A percentile compares a stretch with the other conserved stretches of the same genome.
phyloP scores from a whole-genome alignment of 2,329 filamentous ascomycete genomes.

The Aureobasidium sp. region DNA sequence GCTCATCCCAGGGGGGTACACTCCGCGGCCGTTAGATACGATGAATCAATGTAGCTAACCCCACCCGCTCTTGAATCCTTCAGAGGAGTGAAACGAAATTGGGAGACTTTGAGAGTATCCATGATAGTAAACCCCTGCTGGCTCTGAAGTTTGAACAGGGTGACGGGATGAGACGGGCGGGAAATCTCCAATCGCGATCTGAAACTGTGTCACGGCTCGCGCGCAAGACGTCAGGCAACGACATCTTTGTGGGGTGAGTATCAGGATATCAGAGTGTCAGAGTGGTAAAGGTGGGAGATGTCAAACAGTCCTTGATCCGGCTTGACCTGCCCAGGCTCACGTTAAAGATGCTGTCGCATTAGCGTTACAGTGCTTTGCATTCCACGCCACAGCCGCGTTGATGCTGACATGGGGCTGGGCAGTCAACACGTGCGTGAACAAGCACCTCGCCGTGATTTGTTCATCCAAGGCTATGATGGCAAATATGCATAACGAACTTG shows the following conservation, averaged over 20 bases:
- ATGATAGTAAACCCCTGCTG: neutral
- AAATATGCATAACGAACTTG: neutral
- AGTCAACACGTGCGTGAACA: neutral
- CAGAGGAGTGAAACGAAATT: neutral
- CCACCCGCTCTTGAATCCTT: conserved; percentile 3
- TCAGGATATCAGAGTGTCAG: neutral
- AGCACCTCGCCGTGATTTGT: neutral
- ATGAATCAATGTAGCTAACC: neutral
- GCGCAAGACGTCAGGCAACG: neutral
- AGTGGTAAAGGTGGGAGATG: neutral
- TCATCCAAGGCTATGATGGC: neutral
- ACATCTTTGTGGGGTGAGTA: neutral
- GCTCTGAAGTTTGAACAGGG: neutral
- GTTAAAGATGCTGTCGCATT: neutral
- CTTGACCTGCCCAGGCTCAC: neutral
- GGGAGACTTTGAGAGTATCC: neutral
- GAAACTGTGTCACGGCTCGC: neutral
- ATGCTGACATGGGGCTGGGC: conserved; percentile 1
- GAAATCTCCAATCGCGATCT: neutral
- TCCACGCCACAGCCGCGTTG: neutral
- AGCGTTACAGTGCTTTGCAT: conserved; percentile 8
- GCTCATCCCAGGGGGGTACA: neutral
- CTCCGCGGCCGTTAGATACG: neutral
- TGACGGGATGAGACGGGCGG: neutral
- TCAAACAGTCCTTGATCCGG: neutral